Conservation (phyloP, 2,329 filamentous ascomycete genomes). For the Lithohypha guttulata region DNA sequence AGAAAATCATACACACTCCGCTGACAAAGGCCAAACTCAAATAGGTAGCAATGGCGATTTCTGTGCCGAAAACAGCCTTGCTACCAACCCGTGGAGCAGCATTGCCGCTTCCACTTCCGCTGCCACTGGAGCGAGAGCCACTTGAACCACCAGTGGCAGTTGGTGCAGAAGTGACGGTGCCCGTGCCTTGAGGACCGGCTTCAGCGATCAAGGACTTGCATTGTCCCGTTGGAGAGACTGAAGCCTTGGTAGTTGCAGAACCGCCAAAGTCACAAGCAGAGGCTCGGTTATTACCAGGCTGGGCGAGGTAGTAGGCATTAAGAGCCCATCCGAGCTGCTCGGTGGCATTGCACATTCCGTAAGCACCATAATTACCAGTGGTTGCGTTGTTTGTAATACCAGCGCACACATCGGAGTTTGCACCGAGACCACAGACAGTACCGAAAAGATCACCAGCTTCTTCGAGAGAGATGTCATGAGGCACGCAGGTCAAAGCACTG, state of each 20-base stretch:
- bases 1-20: constrained; percentile 37
- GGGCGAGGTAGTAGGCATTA: constrained; percentile 35
- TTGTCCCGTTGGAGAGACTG: constrained; percentile 27
- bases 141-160: constrained; percentile 24
- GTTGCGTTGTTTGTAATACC: constrained; percentile 32
- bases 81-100: constrained; percentile 24
- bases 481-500: constrained; percentile 60
- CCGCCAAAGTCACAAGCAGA: constrained; percentile 35
- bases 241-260: constrained; percentile 29
- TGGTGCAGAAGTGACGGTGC: constrained; percentile 30
- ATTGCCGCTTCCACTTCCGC: constrained; percentile 15
- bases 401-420: constrained; percentile 26
- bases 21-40: constrained; percentile 33
- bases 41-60: constrained; percentile 29
- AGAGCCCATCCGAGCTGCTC: constrained; percentile 36
- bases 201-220: constrained; percentile 31
- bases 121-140: constrained; percentile 16
- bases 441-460: constrained; percentile 60
- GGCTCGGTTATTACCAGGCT: constrained; percentile 26
- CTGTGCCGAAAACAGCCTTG: constrained; percentile 25
- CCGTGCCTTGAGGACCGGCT: constrained; percentile 31
- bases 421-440: constrained; percentile 30
- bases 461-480: constrained; percentile 44
- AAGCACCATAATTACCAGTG: constrained; percentile 35
- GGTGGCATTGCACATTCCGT: constrained; percentile 34